These are phyloP conservation scores for Talaromyces sp. DNA, from an alignment of 2,329 filamentous ascomycete genomes.

Conservation along the genomic window DNA sequence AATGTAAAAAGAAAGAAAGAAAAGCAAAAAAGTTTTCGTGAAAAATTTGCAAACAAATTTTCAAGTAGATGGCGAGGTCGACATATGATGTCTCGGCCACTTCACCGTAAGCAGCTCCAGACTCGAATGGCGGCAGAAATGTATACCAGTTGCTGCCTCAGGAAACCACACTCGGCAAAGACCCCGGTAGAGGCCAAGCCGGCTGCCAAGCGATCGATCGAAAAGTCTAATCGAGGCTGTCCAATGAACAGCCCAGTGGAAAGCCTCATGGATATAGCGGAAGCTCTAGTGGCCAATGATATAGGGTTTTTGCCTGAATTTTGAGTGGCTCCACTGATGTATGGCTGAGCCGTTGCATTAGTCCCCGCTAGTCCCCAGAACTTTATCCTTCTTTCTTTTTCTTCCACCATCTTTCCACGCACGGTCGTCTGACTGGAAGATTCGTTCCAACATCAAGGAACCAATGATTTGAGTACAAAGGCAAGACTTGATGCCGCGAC, in stretches of 20 bases:
- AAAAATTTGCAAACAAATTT: background rate
- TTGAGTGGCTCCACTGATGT: background rate
- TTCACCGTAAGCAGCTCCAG: background rate
- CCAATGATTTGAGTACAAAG: background rate
- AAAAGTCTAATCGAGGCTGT: background rate
- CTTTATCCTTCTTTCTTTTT: background rate
- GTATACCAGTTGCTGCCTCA: background rate
- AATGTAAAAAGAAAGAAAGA: background rate
- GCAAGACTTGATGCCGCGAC: background rate
- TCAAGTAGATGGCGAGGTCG: background rate
- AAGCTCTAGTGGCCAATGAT: background rate
- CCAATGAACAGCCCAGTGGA: background rate
- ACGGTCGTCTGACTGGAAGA: background rate
- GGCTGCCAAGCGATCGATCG: background rate
- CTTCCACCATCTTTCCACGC: background rate
- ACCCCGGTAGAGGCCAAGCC: background rate
- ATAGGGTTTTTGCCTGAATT: too few relatives aligned
- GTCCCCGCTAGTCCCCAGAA: slow-evolving; percentile 1
- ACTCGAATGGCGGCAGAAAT: background rate
- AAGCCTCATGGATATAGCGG: too few relatives aligned
- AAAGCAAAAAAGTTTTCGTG: too few relatives aligned
- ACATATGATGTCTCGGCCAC: background rate
- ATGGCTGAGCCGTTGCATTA: background rate
- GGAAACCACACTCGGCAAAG: background rate
- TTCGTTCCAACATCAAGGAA: background rate